Evolutionary conservation across 768 basidiomycete species (phyloP).

Genomic region (Pleurotus tuoliensis): DNA sequence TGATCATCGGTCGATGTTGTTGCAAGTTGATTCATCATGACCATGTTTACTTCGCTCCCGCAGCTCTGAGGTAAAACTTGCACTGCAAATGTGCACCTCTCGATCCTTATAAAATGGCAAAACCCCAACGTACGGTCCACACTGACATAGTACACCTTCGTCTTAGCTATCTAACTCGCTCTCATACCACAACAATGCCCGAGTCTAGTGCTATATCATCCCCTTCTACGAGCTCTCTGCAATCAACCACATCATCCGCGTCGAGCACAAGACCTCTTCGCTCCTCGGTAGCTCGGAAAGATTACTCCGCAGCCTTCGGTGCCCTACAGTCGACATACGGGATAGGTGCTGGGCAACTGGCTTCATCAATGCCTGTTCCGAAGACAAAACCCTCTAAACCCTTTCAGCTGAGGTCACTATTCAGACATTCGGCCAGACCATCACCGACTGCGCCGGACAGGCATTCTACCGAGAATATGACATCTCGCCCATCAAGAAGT

Average conservation of each 20-base stretch:
- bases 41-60: no score
- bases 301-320: slow-evolving; percentile 1
- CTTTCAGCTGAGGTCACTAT: neutral
- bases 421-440: neutral
- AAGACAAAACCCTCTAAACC: neutral
- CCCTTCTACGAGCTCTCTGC: neutral
- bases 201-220: neutral
- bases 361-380: neutral
- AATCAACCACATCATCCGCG: neutral
- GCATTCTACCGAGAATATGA: no score
- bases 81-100: no score
- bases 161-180: no score
- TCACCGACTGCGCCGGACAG: no score
- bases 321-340: slow-evolving; percentile 6
- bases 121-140: no score
- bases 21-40: no score
- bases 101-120: no score
- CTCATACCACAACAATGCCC: neutral
- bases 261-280: slow-evolving; percentile 1
- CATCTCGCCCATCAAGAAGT: no score
- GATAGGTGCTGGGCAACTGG: neutral
- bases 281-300: neutral
- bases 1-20: no score
- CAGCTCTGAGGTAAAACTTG: no score
- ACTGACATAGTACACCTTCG: no score